A percentile compares a stretch with the other conserved stretches of the same genome.
Evolutionary conservation across 2,329 filamentous ascomycete species (phyloP).

Genomic region (Exophiala dermatitidis): DNA sequence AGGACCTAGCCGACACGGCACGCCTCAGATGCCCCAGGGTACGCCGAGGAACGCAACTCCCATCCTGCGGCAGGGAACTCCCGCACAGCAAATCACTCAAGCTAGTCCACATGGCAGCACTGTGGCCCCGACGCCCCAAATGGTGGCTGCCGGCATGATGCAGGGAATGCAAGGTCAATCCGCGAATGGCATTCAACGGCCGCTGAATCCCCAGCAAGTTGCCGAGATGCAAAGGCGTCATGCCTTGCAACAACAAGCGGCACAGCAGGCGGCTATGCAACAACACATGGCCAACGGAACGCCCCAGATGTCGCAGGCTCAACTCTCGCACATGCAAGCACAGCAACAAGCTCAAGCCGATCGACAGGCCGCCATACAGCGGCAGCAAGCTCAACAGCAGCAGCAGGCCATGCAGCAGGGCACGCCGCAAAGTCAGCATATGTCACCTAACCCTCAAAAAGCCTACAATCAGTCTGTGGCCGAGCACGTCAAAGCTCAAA

Average conservation of each 20-base stretch:
- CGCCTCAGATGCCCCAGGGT: conserved; percentile 42
- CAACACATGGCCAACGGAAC: conserved; percentile 31
- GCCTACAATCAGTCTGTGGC: conserved; percentile 20
- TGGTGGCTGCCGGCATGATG: conserved; percentile 38
- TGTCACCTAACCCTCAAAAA: conserved; percentile 28
- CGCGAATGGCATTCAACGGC: conserved; percentile 33
- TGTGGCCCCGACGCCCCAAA: conserved; percentile 40
- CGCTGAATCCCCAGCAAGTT: conserved; percentile 37
- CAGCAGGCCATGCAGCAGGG: conserved; percentile 29
- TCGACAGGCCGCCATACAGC: conserved; percentile 26
- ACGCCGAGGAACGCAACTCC: conserved; percentile 44
- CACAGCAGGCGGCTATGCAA: conserved; percentile 35
- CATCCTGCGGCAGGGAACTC: conserved; percentile 42
- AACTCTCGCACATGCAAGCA: conserved; percentile 25
- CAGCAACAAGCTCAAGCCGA: conserved; percentile 28
- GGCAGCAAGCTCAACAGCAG: conserved; percentile 30
- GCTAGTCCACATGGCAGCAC: conserved; percentile 40
- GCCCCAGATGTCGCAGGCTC: conserved; percentile 32
- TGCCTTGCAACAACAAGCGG: conserved; percentile 40
- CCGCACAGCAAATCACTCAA: conserved; percentile 41
- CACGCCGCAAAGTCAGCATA: conserved; percentile 25
- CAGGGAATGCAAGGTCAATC: conserved; percentile 38
- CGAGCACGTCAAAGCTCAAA: conserved; percentile 24
- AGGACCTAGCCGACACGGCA: conserved; percentile 41
- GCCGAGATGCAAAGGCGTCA: conserved; percentile 37